Evolutionary conservation across 257 asterid species (phyloP).

Genomic region (Asclepias syriaca): DNA sequence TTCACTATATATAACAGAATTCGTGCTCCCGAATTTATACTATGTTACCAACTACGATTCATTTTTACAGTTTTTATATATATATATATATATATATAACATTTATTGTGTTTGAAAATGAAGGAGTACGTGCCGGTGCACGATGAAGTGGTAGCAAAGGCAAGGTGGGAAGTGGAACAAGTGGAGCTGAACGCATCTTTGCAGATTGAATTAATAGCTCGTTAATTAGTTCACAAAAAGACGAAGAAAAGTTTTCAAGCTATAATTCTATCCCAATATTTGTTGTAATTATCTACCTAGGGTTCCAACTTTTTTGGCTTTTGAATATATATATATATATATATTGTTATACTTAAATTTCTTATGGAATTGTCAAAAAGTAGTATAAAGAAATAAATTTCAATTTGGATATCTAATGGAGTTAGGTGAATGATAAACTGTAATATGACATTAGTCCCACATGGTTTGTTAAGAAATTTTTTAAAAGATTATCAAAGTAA

Average conservation of each 20-base stretch:
- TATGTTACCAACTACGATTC: too few relatives aligned
- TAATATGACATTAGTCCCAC: too few relatives aligned
- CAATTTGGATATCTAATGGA: background rate
- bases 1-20: too few relatives aligned
- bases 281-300: background rate
- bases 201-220: conserved; percentile 19
- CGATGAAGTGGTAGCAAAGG: conserved; percentile 30
- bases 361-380: background rate
- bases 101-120: too few relatives aligned
- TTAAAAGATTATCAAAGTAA: too few relatives aligned
- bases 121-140: conserved; percentile 34
- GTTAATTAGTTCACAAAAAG: conserved; percentile 4
- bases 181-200: conserved; percentile 25
- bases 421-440: background rate
- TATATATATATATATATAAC: too few relatives aligned
- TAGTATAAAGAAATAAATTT: background rate
- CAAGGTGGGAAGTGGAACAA: conserved; percentile 26
- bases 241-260: background rate
- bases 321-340: background rate
- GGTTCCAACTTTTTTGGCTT: background rate
- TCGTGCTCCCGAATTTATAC: too few relatives aligned
- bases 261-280: background rate
- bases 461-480: too few relatives aligned
- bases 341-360: conserved; percentile 3
- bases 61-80: too few relatives aligned